Evolutionary conservation across 2,329 filamentous ascomycete species (phyloP).

Genomic region (Dothideomycetes sp.): DNA sequence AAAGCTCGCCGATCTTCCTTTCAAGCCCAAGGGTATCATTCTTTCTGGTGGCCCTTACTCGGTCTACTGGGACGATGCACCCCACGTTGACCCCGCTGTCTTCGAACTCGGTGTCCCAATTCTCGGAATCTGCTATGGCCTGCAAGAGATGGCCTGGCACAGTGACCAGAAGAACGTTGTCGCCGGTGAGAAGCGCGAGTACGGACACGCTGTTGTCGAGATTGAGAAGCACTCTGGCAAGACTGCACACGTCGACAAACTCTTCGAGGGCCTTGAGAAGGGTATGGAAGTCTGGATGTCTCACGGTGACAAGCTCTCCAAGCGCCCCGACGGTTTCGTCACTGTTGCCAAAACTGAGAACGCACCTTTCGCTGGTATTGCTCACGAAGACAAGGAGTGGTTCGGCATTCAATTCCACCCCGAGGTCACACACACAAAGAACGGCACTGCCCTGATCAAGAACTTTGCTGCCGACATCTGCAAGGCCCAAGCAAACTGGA

Average conservation of each 20-base stretch:
- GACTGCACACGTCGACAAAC: slow-evolving; percentile 57
- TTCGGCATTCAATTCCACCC: slow-evolving; percentile 88
- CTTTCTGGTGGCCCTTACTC: slow-evolving; percentile 64
- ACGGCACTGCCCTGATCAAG: slow-evolving; percentile 59
- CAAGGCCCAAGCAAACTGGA: slow-evolving; percentile 67
- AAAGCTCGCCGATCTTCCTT: slow-evolving; percentile 66
- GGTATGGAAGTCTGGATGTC: slow-evolving; percentile 73
- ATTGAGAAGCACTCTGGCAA: slow-evolving; percentile 48
- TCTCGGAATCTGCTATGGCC: slow-evolving; percentile 54
- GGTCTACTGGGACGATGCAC: slow-evolving; percentile 70
- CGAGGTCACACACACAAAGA: slow-evolving; percentile 65
- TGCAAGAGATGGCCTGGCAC: slow-evolving; percentile 67
- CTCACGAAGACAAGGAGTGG: slow-evolving; percentile 58
- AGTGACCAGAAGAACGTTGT: slow-evolving; percentile 56
- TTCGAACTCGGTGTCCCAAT: slow-evolving; percentile 63
- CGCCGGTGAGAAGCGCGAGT: slow-evolving; percentile 59
- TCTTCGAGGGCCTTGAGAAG: slow-evolving; percentile 69
- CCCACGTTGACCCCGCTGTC: slow-evolving; percentile 71
- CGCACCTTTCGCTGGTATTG: slow-evolving; percentile 71
- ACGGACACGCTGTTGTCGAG: slow-evolving; percentile 60
- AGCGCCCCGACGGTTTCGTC: slow-evolving; percentile 63
- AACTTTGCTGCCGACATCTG: slow-evolving; percentile 87
- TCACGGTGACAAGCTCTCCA: slow-evolving; percentile 75
- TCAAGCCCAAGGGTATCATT: slow-evolving; percentile 77
- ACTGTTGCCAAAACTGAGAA: slow-evolving; percentile 68